Evolutionary conservation across 164 flowering plant genomes (phyloP), one percentile per base, ranked within the genome.

Genomic region (Magnolia officinalis): DNA sequence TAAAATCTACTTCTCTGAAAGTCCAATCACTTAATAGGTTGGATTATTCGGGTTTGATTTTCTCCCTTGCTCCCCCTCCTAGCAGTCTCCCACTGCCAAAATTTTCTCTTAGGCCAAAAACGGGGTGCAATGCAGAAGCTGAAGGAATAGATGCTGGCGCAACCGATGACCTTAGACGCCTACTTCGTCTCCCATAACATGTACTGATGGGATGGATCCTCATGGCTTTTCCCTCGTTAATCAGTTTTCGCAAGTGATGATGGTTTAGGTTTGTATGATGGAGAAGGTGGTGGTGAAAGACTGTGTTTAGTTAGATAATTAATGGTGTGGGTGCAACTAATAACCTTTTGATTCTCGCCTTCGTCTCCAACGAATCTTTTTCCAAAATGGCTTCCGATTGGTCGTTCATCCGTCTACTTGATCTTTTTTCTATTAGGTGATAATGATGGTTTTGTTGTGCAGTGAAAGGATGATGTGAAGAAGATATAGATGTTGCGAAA

Each of bases 21-120:
- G 31, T 14, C 16, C 18, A 67, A 37, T 61, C 67, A 14, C 31
- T 24, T 19, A 24, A 19, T 19, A 45, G 5, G 31, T 68, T 68
- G 75, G 88, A 85, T 76, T 77, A 81, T 31, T 78, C 88, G 1
- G 85, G 84, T 61, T 80, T 83, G 1, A 69, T 81, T 55, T 82
- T 82, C 55, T 70, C 80, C 10, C 79, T 84, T 6, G 83, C 97
- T 63, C 94, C 94, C 23, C 93, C 89, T 14, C 95, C 97, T 8
- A 92, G 95, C 75, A 89, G 97, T 82, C 81, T 92, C 85, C 97
- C 97, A 23, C 75, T 92, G 86, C 97, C 97, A 14, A 90, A 81
- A 74, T 91, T 91, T 71, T 85, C 88, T 37, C 21, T 90, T 31
- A 84, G 83, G 81, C 86, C 89, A 1, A 90, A 86, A 82, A 83